These are phyloP conservation scores for Crepidotus variabilis DNA, from an alignment of 768 basidiomycete genomes.

Conservation along the genomic window DNA sequence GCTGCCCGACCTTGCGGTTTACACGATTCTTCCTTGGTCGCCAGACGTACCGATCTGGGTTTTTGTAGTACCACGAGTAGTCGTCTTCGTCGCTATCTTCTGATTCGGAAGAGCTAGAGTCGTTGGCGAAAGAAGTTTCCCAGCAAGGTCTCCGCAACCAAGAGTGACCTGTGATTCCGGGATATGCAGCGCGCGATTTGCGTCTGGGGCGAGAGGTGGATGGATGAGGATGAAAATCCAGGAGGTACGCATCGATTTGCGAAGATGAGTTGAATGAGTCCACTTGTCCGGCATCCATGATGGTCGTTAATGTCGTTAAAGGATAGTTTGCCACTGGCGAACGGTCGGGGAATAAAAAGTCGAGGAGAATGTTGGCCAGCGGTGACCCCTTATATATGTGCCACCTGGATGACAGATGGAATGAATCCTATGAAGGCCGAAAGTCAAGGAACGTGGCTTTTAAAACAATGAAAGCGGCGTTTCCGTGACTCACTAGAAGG, in stretches of 20 bases:
- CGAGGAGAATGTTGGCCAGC: not conserved
- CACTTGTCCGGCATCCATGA: not conserved
- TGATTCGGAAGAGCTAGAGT: not conserved
- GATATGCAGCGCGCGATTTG: not conserved
- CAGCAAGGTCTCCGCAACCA: constrained; percentile 3
- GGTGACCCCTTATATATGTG: not conserved
- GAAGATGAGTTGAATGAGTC: not conserved
- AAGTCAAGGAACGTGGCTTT: not conserved
- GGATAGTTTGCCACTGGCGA: not conserved
- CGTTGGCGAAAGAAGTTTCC: not conserved
- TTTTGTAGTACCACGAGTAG: constrained; percentile 19
- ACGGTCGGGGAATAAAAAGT: not conserved
- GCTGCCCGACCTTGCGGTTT: not conserved
- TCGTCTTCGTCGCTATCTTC: constrained; percentile 17
- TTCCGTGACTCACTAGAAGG: not conserved
- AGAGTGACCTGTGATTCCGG: not conserved
- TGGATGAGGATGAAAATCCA: not conserved
- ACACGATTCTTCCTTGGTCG: constrained; percentile 6
- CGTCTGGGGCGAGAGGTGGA: not conserved
- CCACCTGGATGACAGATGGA: not conserved
- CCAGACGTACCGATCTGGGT: constrained; percentile 18
- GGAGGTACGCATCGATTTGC: not conserved
- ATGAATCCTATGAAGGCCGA: not conserved
- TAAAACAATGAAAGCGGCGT: not conserved
- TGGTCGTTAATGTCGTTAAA: not conserved